These are phyloP conservation scores for Saccharomycopsis guyanensis DNA, from an alignment of 805 yeast genomes.

Conservation along the genomic window DNA sequence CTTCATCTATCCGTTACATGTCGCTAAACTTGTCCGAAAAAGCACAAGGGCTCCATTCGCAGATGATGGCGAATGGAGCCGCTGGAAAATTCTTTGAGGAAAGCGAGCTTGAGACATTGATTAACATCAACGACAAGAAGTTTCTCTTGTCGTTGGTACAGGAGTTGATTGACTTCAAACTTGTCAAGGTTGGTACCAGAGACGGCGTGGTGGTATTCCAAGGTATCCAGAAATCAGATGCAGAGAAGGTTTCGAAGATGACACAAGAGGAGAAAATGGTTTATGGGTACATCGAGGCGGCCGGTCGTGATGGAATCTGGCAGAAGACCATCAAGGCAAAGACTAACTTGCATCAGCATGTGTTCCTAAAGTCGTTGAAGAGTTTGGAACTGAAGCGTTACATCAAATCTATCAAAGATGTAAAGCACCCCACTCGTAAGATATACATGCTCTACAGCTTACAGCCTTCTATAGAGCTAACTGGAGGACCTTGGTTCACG, in stretches of 20 bases:
- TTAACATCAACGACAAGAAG: slow-evolving; percentile 33
- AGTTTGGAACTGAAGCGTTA: slow-evolving; percentile 70
- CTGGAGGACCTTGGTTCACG: slow-evolving; percentile 99
- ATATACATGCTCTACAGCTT: slow-evolving; percentile 91
- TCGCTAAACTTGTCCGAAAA: slow-evolving; percentile 28
- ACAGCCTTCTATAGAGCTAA: slow-evolving; percentile 91
- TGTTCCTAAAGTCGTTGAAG: slow-evolving; percentile 79
- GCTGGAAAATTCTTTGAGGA: slow-evolving; percentile 53
- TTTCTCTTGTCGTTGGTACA: slow-evolving; percentile 36
- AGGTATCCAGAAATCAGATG: slow-evolving; percentile 66
- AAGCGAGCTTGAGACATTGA: slow-evolving; percentile 51
- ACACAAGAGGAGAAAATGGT: slow-evolving; percentile 82
- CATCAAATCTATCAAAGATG: slow-evolving; percentile 85
- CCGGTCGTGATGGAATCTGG: slow-evolving; percentile 96
- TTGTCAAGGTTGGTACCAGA: slow-evolving; percentile 42
- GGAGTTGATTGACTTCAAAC: slow-evolving; percentile 32
- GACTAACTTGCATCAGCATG: slow-evolving; percentile 84
- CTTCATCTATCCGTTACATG: too few relatives aligned
- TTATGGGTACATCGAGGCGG: slow-evolving; percentile 83
- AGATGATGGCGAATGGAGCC: slow-evolving; percentile 47
- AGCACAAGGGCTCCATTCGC: slow-evolving; percentile 52
- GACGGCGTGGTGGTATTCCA: slow-evolving; percentile 67
- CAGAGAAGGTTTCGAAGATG: slow-evolving; percentile 72
- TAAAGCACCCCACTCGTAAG: slow-evolving; percentile 88
- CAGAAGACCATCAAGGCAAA: slow-evolving; percentile 83